phyloP scores from a whole-genome alignment of 495 filamentous ascomycete species.

The Lasiosphaeria hispida region DNA sequence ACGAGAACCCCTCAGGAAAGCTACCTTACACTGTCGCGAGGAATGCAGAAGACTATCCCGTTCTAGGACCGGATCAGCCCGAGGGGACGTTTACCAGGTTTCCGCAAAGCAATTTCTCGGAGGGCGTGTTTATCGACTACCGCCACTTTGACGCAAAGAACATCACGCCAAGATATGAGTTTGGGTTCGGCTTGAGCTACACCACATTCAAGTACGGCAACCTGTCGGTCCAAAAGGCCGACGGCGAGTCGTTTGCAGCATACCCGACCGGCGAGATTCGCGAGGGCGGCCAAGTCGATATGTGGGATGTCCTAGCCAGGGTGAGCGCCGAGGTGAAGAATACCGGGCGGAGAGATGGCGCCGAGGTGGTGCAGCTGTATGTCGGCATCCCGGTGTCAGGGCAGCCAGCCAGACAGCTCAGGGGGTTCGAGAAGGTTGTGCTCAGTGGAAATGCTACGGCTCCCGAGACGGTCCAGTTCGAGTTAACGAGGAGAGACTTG shows the following conservation, averaged over 20 bases:
- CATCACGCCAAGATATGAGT: conserved; percentile 64
- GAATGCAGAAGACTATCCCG: conserved; percentile 61
- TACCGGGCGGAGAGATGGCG: conserved; percentile 48
- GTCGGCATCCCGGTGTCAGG: conserved; percentile 49
- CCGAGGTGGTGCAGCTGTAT: conserved; percentile 65
- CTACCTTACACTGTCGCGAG: conserved; percentile 71
- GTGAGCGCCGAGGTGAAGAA: conserved; percentile 56
- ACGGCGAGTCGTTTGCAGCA: conserved; percentile 24
- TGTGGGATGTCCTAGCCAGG: conserved; percentile 57
- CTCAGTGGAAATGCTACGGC: conserved; percentile 38
- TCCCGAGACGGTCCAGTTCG: conserved; percentile 47
- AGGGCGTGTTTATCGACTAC: conserved; percentile 66
- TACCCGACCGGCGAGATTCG: conserved; percentile 42
- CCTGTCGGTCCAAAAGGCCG: conserved; percentile 34
- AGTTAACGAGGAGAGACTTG: conserved; percentile 62
- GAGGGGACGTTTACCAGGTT: conserved; percentile 38
- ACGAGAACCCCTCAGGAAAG: conserved; percentile 58
- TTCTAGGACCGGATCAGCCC: conserved; percentile 34
- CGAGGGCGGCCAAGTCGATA: conserved; percentile 56
- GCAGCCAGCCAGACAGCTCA: conserved; percentile 54
- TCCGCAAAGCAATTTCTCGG: conserved; percentile 62
- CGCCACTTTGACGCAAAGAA: conserved; percentile 62
- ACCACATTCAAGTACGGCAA: conserved; percentile 57
- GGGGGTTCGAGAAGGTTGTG: conserved; percentile 64
- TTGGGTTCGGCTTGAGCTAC: conserved; percentile 71